Evolutionary conservation across 441 rosid species (phyloP), one percentile per base, ranked within the genome.

Genomic region (Euphorbia celastroides): DNA sequence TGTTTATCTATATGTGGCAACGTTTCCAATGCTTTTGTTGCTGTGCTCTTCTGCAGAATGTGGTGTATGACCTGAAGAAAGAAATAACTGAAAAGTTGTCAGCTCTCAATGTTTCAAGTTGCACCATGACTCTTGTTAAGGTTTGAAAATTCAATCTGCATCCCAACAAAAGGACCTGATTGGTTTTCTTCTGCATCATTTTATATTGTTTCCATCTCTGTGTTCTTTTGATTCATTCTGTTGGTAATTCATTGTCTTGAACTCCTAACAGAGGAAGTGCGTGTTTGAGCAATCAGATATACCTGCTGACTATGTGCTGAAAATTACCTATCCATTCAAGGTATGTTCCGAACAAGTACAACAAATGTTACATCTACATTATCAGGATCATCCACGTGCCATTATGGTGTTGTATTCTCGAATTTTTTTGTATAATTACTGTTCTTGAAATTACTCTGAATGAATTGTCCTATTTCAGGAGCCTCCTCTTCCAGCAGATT

Each of bases 271-370:
- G 99, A 86, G 99, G 81, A 88, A 72, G 52, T 89, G 88, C 82
- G 96, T 96, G 20, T 92, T 92, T 61, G 93, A 90, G 75, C 77
- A 86, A 73, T 72, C 84, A 69, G 96, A 88, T 73, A 82, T 94
- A 66, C 93, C 96, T 75, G 42, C 68, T 36, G 96, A 84, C 74
- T 92, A 87, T 76, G 87, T 83, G 23, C 82, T 94, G 68, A 92
- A 94, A 80, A 86, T 94, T 75, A 89, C 80, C 76, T 92, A 94
- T 72, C 84, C 99, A 59, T 92, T 87, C 82, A 87, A 88, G 99
- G 99, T 94, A 83, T 51, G 30, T 23, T 60, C 42, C 61, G 14
- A 48, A 46, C 65, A 57, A 64, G 20, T 62, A 32, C 58, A 44
- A 46, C 11, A 52, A 22, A 52, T 22, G 20, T 52, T 0, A 52